Evolutionary conservation across 257 asterid species (phyloP).

Genomic region (Plantago major): DNA sequence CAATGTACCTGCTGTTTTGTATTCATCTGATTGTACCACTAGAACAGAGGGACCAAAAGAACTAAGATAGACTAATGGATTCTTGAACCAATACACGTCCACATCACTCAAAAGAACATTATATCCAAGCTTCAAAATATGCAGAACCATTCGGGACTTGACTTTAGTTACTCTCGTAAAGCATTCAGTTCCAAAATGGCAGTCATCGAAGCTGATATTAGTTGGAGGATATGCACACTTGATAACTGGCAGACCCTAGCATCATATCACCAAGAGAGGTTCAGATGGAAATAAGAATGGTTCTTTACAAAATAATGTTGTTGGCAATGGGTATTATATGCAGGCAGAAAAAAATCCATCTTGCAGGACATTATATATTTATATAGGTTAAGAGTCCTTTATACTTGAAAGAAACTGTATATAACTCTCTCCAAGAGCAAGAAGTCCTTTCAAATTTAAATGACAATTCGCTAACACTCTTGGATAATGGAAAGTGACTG

Average conservation of each 20-base stretch:
- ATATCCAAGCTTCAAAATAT: constrained; percentile 71
- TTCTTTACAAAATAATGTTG: not conserved
- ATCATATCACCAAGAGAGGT: constrained; percentile 17
- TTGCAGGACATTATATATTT: too few species aligned
- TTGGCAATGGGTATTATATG: not conserved
- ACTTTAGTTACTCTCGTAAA: constrained; percentile 90
- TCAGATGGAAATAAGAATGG: not conserved
- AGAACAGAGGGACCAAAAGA: constrained; percentile 77
- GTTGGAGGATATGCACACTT: constrained; percentile 55
- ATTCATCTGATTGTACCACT: constrained; percentile 89
- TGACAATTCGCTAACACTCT: not conserved
- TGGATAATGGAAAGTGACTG: constrained; percentile 10
- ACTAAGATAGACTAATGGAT: constrained; percentile 66
- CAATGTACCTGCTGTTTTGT: constrained; percentile 49
- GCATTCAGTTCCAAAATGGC: constrained; percentile 95
- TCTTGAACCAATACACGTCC: constrained; percentile 51
- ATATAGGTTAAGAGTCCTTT: too few species aligned
- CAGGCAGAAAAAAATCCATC: too few species aligned
- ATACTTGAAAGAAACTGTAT: too few species aligned
- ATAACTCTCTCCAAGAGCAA: not conserved
- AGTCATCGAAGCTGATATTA: constrained; percentile 74
- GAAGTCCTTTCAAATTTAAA: not conserved
- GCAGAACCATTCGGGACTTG: constrained; percentile 82
- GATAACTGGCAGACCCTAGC: constrained; percentile 82
- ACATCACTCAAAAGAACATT: constrained; percentile 42